Conservation (phyloP, 192 early-diverging fungal genomes). For the Coemansia interrupta region DNA sequence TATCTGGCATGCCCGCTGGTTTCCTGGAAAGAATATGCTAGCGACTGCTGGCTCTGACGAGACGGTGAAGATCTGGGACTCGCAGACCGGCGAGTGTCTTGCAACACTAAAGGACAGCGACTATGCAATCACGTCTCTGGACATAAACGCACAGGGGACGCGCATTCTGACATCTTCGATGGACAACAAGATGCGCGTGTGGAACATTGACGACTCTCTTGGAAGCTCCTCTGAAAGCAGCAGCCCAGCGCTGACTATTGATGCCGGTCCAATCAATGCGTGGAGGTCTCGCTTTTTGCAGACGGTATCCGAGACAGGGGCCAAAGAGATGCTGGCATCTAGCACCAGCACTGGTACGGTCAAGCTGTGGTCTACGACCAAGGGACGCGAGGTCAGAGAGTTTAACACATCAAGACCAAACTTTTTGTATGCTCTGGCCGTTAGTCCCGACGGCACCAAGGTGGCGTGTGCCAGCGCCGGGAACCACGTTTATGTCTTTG, state of each 20-base stretch:
- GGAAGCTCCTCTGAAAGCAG: not conserved
- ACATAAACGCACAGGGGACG: slow-evolving; percentile 35
- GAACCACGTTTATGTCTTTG: slow-evolving; percentile 41
- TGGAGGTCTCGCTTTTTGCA: slow-evolving; percentile 46
- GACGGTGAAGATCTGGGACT: slow-evolving; percentile 41
- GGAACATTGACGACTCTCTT: slow-evolving; percentile 20
- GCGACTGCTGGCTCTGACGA: slow-evolving; percentile 46
- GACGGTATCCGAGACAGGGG: slow-evolving; percentile 1
- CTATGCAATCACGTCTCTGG: slow-evolving; percentile 47
- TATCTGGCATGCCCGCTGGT: slow-evolving; percentile 44
- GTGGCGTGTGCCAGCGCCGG: slow-evolving; percentile 41
- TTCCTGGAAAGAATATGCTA: slow-evolving; percentile 40
- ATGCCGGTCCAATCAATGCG: slow-evolving; percentile 34
- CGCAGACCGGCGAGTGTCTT: slow-evolving; percentile 33
- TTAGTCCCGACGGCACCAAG: slow-evolving; percentile 37
- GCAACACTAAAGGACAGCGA: slow-evolving; percentile 26
- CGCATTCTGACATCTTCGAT: slow-evolving; percentile 45
- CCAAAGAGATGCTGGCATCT: slow-evolving; percentile 26
- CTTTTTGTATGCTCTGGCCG: slow-evolving; percentile 41
- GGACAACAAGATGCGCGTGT: slow-evolving; percentile 48
- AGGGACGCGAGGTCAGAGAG: slow-evolving; percentile 25
- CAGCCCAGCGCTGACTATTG: slow-evolving; percentile 23
- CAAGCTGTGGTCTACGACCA: slow-evolving; percentile 35
- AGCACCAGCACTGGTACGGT: slow-evolving; percentile 38
- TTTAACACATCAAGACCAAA: slow-evolving; percentile 46